Percentiles rank a stretch among this genome's conserved stretches.
Conservation (phyloP, 768 basidiomycete genomes). For the Asterophora lycoperdoides region DNA sequence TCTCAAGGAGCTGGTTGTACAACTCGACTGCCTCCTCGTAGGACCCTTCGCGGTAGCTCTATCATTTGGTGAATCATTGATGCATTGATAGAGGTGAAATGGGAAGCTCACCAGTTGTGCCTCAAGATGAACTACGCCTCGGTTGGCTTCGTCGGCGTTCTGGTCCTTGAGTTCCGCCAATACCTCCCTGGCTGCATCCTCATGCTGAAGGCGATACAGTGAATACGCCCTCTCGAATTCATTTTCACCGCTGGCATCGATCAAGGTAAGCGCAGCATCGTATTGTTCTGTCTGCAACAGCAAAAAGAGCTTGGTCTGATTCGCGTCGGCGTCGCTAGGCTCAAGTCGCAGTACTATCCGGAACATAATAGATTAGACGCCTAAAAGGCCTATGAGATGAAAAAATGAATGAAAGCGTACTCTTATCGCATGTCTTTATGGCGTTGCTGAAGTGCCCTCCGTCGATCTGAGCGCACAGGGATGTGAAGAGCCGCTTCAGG, state of each 20-base stretch:
- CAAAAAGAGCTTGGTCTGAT: constrained; percentile 82
- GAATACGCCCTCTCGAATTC: neutral
- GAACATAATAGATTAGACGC: too few relatives aligned
- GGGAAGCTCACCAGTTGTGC: too few relatives aligned
- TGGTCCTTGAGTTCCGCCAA: too few relatives aligned
- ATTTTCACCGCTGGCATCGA: constrained; percentile 33
- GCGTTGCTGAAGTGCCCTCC: constrained; percentile 85
- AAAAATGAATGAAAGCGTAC: constrained; percentile 40
- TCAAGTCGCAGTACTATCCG: constrained; percentile 66
- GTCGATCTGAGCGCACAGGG: constrained; percentile 83
- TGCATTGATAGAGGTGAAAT: too few relatives aligned
- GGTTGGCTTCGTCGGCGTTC: too few relatives aligned
- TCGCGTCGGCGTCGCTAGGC: constrained; percentile 65
- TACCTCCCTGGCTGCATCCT: too few relatives aligned
- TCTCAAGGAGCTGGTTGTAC: constrained; percentile 79
- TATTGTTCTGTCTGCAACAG: constrained; percentile 87
- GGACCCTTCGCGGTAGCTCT: constrained; percentile 77
- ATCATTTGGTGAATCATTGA: too few relatives aligned
- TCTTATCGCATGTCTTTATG: constrained; percentile 89
- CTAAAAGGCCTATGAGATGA: too few relatives aligned
- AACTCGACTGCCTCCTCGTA: constrained; percentile 72
- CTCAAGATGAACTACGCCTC: too few relatives aligned
- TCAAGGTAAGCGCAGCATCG: constrained; percentile 57
- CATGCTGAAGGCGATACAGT: too few relatives aligned
- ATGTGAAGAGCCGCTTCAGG: constrained; percentile 63